Base-by-base conservation (phyloP, 345 rosid genomes). In the Capsella bursapastoris region DNA sequence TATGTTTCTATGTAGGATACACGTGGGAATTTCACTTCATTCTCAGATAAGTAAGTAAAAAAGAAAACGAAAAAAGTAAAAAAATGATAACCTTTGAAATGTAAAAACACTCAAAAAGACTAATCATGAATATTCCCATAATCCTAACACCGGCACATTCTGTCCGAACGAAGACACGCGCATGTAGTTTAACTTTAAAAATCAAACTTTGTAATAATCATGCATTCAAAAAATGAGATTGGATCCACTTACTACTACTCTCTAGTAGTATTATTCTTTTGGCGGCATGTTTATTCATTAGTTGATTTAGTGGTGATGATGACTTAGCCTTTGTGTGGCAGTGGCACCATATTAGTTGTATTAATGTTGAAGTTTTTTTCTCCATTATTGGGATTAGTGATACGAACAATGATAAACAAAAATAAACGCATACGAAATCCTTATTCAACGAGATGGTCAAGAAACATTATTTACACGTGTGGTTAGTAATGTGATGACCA, bases 91-190 rank as follows among this genome's bases (percentile, higher is more conserved):
- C 3, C 27, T 72, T 66, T 22, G 70, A 64, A 22, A 55, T 55
- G 48, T 3, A 44, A 47, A 11, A 53, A 34, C 52, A 74, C 44
- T 37, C 5, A 44, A 14, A 53, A 38, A 45, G 37, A 22, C 5
- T 15, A 44, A 65, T 65, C 50, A 65, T 55, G n/a, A 28, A 6
- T 45, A 37, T 64, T 57, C 43, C 50, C 25, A 47, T 65, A 47
- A 34, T 43, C 57, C 58, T 64, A 27, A 66, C 52, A 65, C 28
- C 34, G 5, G 7, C 71, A 48, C 44, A 29, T 18, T 66, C 64
- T 68, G 68, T 67, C 65, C 25, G 16, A 66, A 38, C 37, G 52
- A 75, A 75, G 74, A 60, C 69, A 60, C 79, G 79, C 74, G 79
- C 74, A 25, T 75, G 57, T 52, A 68, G 12, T 68, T 59, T 43